Base-by-base conservation (phyloP, 202 grass and related monocot genomes). In the Saccharum hybrid region DNA sequence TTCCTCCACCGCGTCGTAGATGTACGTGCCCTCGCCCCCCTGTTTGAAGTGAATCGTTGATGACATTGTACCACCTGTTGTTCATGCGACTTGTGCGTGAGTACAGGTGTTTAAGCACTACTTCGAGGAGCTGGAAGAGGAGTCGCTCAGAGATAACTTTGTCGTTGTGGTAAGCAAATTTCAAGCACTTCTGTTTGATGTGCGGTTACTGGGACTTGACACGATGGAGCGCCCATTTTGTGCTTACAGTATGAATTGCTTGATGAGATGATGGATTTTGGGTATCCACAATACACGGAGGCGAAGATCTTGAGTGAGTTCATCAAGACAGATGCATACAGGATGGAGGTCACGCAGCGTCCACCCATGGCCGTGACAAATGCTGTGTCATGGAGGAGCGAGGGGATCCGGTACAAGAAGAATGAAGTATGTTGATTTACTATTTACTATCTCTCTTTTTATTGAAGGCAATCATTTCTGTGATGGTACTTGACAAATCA, bases 191-290 rank as follows among this genome's bases (percentile, higher is more conserved):
- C 23, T 75, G n/a, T 75, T 81, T 48, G 48, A 6, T 63, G 15
- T 12, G 51, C 49, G 4, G 2, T 69, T 88, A 6, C 14, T 82
- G 68, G 3, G 48, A 78, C 42, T 80, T 84, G 40, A 61, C 41
- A 10, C 7, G 4, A 45, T 4, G 38, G 22, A 6, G 51, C 60
- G 56, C 48, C 70, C 19, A 42, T 81, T 76, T 66, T 86, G 63
- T 85, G 10, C 63, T 0, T 77, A 65, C 86, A 96, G 96, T 96
- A 98, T 36, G 96, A 98, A 63, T 90, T 96, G 63, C 91, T 98
- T 33, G 92, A 98, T 81, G 96, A 98, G 77, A 98, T 98, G 92
- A 98, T 98, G 96, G 96, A 98, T 85, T 98, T 98, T 86, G 96
- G 96, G 61, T 98, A 98, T 48, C 96, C 96, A 6, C 96, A 98